Percentiles rank a stretch among this genome's conserved stretches.
These are phyloP conservation scores for Dalechampia spathulata DNA, from an alignment of 441 rosid species.

Conservation along the genomic window DNA sequence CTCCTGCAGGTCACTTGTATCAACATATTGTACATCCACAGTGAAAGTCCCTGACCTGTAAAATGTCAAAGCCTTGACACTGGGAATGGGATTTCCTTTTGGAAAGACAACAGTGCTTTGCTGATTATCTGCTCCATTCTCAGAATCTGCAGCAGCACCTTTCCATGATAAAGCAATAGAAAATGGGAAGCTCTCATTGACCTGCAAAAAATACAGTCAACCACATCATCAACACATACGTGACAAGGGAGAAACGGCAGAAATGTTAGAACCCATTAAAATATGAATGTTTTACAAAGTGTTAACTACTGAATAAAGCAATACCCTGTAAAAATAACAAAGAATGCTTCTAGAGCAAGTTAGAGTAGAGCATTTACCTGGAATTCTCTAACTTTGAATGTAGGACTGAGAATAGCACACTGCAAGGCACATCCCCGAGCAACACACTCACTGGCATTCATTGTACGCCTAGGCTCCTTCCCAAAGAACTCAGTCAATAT, in stretches of 20 bases:
- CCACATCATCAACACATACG: no score
- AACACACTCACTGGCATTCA: slow-evolving; percentile 99
- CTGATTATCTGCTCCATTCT: slow-evolving; percentile 62
- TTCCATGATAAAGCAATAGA: slow-evolving; percentile 75
- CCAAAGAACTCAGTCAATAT: slow-evolving; percentile 86
- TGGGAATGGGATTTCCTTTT: slow-evolving; percentile 82
- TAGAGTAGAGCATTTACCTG: slow-evolving; percentile 42
- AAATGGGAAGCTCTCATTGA: slow-evolving; percentile 88
- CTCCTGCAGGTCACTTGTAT: slow-evolving; percentile 45
- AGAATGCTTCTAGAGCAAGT: not conserved
- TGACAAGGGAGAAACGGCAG: no score
- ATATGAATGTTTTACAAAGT: no score
- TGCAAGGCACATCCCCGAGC: slow-evolving; percentile 86
- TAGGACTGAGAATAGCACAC: slow-evolving; percentile 97
- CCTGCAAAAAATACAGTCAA: slow-evolving; percentile 32
- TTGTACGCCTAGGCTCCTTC: slow-evolving; percentile 91
- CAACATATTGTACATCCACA: slow-evolving; percentile 72
- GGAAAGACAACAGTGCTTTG: slow-evolving; percentile 78
- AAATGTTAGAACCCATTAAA: no score
- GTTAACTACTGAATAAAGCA: no score
- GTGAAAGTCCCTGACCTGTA: slow-evolving; percentile 70
- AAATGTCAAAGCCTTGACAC: slow-evolving; percentile 79
- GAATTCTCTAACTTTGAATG: slow-evolving; percentile 93
- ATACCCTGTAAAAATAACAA: not conserved
- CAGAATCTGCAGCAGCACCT: slow-evolving; percentile 55